phyloP scores from a whole-genome alignment of 768 basidiomycete genomes.

The Auricularia auricula-judae region DNA sequence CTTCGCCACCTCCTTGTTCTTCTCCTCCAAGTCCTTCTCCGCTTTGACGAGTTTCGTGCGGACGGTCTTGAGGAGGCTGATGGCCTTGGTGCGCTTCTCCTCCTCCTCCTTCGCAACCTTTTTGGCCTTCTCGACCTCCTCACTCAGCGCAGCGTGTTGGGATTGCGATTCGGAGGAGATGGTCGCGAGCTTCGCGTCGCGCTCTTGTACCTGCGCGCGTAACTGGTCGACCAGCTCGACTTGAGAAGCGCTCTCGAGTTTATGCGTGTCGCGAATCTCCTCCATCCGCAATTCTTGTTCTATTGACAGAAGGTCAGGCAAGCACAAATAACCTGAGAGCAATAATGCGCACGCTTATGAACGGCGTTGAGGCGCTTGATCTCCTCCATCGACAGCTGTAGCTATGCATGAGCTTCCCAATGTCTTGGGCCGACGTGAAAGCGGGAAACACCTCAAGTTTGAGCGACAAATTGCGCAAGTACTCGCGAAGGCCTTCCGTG shows the following conservation, averaged over 20 bases:
- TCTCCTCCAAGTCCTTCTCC: slow-evolving; percentile 87
- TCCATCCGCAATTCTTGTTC: slow-evolving; percentile 78
- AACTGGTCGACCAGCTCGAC: slow-evolving; percentile 63
- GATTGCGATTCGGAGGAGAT: slow-evolving; percentile 35
- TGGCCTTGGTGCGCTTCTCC: slow-evolving; percentile 91
- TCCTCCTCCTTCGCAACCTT: slow-evolving; percentile 80
- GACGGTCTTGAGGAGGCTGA: slow-evolving; percentile 88
- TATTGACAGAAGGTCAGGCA: slow-evolving; percentile 18
- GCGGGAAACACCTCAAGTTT: slow-evolving; percentile 56
- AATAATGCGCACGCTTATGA: slow-evolving; percentile 47
- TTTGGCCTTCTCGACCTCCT: slow-evolving; percentile 53
- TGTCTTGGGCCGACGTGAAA: not conserved
- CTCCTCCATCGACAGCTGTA: slow-evolving; percentile 63
- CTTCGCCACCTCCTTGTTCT: slow-evolving; percentile 49
- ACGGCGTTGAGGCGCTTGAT: slow-evolving; percentile 63
- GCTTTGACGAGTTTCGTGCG: slow-evolving; percentile 93
- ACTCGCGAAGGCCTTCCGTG: slow-evolving; percentile 55
- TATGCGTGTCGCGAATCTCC: slow-evolving; percentile 77
- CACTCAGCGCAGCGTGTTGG: slow-evolving; percentile 46
- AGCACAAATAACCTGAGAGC: not conserved
- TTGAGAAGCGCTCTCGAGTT: slow-evolving; percentile 68
- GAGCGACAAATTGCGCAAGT: slow-evolving; percentile 50
- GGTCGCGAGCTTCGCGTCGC: slow-evolving; percentile 57
- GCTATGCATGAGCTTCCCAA: not conserved
- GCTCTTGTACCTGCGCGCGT: slow-evolving; percentile 53